phyloP scores from a whole-genome alignment of 176 grass and related monocot genomes.

The Carex myosuroides region DNA sequence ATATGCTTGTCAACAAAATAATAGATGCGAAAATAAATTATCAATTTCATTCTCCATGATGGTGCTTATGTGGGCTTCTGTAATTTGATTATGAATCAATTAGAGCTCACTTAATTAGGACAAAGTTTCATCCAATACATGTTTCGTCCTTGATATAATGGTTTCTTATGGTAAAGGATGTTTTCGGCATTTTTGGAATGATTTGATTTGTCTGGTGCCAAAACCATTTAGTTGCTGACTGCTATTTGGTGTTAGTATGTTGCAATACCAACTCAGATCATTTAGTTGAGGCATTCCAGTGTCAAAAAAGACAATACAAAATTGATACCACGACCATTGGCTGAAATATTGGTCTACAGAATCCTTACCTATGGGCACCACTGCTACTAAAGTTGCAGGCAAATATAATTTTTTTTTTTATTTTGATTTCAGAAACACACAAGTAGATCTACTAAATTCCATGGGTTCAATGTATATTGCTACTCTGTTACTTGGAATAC shows the following conservation, averaged over 20 bases:
- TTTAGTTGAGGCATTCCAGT: background rate
- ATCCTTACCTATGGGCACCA: background rate
- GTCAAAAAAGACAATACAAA: background rate
- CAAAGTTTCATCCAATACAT: background rate
- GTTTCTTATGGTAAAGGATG: background rate
- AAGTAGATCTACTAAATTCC: conserved; percentile 55
- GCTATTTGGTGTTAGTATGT: background rate
- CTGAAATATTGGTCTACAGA: background rate
- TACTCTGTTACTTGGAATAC: conserved; percentile 56
- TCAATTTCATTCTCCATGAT: background rate
- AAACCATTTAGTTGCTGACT: background rate
- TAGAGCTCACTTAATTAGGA: background rate
- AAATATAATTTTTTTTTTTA: background rate
- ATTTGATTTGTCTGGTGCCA: background rate
- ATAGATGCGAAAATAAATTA: background rate
- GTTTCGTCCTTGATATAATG: background rate
- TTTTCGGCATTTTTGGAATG: background rate
- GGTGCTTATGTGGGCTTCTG: background rate
- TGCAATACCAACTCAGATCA: background rate
- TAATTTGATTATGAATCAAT: background rate
- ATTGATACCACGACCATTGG: background rate
- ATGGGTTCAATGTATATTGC: conserved; percentile 86
- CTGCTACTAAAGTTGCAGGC: background rate
- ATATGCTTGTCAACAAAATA: background rate
- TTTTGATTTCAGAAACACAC: conserved; percentile 21